Evolutionary conservation across 306 rosid species (phyloP).

Genomic region (Malus sylvestris): DNA sequence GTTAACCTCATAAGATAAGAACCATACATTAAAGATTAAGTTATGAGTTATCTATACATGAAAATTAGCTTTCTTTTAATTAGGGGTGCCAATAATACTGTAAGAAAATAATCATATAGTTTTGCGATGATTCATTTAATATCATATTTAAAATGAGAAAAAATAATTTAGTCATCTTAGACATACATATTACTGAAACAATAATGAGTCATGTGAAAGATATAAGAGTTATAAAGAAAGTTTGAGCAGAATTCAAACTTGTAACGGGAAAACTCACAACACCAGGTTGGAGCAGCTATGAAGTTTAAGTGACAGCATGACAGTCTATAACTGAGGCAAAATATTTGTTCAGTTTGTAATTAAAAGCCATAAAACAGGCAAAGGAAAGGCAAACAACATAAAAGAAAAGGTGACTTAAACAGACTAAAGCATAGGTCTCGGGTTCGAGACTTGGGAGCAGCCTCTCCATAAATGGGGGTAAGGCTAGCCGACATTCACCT

Average conservation of each 20-base stretch:
- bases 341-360: not conserved
- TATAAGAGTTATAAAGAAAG: not conserved
- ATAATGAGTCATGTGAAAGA: slow-evolving; percentile 4
- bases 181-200: no score
- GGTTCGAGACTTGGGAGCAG: no score
- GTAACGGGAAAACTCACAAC: not conserved
- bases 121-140: no score
- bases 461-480: no score
- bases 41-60: no score
- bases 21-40: no score
- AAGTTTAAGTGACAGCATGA: not conserved
- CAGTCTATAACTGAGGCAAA: not conserved
- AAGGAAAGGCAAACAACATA: not conserved
- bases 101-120: no score
- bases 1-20: no score
- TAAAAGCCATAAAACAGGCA: not conserved
- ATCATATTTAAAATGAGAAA: no score
- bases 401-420: not conserved
- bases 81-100: no score
- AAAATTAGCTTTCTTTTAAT: not conserved
- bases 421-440: not conserved
- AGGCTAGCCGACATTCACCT: no score
- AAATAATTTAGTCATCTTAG: no score
- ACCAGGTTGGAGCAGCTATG: not conserved
- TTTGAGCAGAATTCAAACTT: not conserved